These are phyloP conservation scores for Aspergillus neoniger DNA, from an alignment of 2,329 filamentous ascomycete genomes.

Conservation along the genomic window DNA sequence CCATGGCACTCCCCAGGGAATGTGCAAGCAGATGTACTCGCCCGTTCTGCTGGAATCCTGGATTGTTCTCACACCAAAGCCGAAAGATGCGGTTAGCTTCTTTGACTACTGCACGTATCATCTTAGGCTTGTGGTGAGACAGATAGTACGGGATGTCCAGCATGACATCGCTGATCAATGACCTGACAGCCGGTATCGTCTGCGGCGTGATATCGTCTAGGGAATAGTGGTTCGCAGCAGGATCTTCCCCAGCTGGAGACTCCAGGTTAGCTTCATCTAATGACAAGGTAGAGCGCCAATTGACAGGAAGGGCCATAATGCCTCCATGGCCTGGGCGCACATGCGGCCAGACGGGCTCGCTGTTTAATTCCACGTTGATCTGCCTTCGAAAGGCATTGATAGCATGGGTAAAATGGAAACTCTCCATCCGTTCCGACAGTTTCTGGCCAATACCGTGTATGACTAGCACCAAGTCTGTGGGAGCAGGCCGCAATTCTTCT, in stretches of 20 bases:
- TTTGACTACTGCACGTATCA: slow-evolving; percentile 82
- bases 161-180: slow-evolving; percentile 96
- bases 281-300: slow-evolving; percentile 87
- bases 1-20: slow-evolving; percentile 92
- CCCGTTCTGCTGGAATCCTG: slow-evolving; percentile 76
- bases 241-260: slow-evolving; percentile 54
- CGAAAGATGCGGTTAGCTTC: slow-evolving; percentile 96
- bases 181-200: slow-evolving; percentile 87
- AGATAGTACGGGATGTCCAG: slow-evolving; percentile 98
- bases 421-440: slow-evolving; percentile 89
- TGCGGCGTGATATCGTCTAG: slow-evolving; percentile 90
- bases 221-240: slow-evolving; percentile 62
- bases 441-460: slow-evolving; percentile 98
- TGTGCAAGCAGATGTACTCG: slow-evolving; percentile 91
- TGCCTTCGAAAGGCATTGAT: slow-evolving; percentile 87
- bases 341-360: slow-evolving; percentile 70
- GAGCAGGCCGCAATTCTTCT: slow-evolving; percentile 65
- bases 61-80: slow-evolving; percentile 92
- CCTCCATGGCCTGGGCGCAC: slow-evolving; percentile 78
- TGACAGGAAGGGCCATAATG: slow-evolving; percentile 91
- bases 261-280: slow-evolving; percentile 76
- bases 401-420: slow-evolving; percentile 94
- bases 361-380: slow-evolving; percentile 80
- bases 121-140: slow-evolving; percentile 91
- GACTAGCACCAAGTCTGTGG: slow-evolving; percentile 86